Conservation (phyloP, 1,139 yeast species). For the Casaregolazyma lundiana region DNA sequence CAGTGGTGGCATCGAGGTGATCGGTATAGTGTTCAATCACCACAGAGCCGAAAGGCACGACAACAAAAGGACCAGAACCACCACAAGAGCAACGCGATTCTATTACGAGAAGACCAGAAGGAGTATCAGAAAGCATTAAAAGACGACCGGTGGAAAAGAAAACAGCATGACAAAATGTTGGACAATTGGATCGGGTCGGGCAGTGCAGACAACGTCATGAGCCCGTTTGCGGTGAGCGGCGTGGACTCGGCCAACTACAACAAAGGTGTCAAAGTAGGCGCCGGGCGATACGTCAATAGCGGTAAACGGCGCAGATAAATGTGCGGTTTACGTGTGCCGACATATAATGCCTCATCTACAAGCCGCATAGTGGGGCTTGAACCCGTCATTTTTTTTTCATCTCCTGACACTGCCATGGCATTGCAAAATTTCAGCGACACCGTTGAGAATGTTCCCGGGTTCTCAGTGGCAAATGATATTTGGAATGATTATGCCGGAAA, state of each 20-base stretch:
- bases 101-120: conserved; percentile 87
- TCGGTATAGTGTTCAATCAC: conserved; percentile 60
- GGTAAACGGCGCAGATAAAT: conserved; percentile 6
- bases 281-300: conserved; percentile 69
- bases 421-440: neutral
- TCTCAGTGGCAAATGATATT: conserved; percentile 47
- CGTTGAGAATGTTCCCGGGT: conserved; percentile 55
- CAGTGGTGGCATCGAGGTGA: conserved; percentile 94
- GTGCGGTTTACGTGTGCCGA: neutral
- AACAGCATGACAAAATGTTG: conserved; percentile 77
- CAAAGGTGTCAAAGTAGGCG: conserved; percentile 68
- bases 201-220: conserved; percentile 80
- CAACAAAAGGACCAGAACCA: conserved; percentile 17
- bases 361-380: too few species aligned
- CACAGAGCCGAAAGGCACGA: conserved; percentile 38
- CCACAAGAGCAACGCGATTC: conserved; percentile 26
- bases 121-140: conserved; percentile 87
- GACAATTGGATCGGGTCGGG: conserved; percentile 94
- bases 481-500: conserved; percentile 66
- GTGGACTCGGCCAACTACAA: conserved; percentile 47
- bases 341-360: neutral
- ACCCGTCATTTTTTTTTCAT: too few species aligned
- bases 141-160: conserved; percentile 81
- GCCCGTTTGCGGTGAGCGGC: conserved; percentile 80
- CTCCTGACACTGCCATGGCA: neutral